phyloP scores from a whole-genome alignment of 2,329 filamentous ascomycete genomes.

The Raffaelea arxii region DNA sequence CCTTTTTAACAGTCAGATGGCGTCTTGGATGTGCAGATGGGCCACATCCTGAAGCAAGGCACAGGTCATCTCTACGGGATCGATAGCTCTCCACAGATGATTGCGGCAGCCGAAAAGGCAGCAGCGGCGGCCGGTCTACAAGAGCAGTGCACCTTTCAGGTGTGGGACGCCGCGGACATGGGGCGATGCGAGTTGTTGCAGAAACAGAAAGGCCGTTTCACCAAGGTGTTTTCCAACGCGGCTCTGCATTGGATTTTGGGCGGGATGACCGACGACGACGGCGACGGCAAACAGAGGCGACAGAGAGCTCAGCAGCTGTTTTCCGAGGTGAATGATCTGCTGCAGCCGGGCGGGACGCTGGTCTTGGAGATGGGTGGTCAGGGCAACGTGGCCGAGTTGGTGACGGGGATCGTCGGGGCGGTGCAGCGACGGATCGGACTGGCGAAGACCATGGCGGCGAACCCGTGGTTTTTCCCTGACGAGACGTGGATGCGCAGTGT shows the following conservation, averaged over 20 bases:
- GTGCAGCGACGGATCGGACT: constrained; percentile 42
- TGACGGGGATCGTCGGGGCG: constrained; percentile 44
- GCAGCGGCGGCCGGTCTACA: constrained; percentile 22
- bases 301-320: too few species aligned
- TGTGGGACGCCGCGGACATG: too few species aligned
- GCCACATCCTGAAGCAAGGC: constrained; percentile 33
- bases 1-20: constrained; percentile 33
- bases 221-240: constrained; percentile 56
- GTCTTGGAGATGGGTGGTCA: constrained; percentile 64
- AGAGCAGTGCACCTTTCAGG: constrained; percentile 34
- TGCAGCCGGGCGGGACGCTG: constrained; percentile 47
- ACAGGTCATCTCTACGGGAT: constrained; percentile 43
- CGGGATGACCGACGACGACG: constrained; percentile 26
- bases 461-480: constrained; percentile 66
- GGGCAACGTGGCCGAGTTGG: constrained; percentile 57
- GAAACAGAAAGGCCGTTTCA: constrained; percentile 27
- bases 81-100: constrained; percentile 51
- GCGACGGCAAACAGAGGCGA: too few species aligned
- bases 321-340: constrained; percentile 34
- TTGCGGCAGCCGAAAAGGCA: constrained; percentile 36
- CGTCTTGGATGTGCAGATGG: constrained; percentile 45
- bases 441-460: constrained; percentile 33
- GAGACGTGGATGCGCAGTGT: constrained; percentile 43
- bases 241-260: constrained; percentile 59
- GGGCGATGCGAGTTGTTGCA: constrained; percentile 13